Evolutionary conservation across 2,329 filamentous ascomycete genomes (phyloP).

Genomic region (Triangularia setosa): DNA sequence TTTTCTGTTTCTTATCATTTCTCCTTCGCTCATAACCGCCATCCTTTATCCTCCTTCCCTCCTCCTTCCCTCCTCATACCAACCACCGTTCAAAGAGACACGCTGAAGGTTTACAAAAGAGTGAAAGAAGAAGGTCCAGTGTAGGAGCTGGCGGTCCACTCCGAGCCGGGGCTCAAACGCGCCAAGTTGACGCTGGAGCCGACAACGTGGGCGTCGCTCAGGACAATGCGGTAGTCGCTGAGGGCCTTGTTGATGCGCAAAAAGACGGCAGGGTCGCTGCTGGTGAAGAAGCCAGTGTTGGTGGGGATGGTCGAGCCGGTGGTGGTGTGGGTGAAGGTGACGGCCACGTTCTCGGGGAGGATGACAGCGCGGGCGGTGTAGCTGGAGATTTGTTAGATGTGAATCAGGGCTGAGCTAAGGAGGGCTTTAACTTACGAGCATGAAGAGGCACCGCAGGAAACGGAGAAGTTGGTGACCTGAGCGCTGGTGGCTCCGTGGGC

Average conservation of each 20-base stretch:
- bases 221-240: slow-evolving; percentile 1
- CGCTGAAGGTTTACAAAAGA: neutral
- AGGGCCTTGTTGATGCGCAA: slow-evolving; percentile 1
- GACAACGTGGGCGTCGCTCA: neutral
- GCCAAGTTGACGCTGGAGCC: neutral
- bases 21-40: no score
- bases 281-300: slow-evolving; percentile 4
- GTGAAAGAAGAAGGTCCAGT: slow-evolving; percentile 2
- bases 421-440: neutral
- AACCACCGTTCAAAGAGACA: no score
- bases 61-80: neutral
- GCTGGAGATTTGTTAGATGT: neutral
- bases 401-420: neutral
- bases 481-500: slow-evolving; percentile 2
- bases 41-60: no score
- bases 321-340: slow-evolving; percentile 9
- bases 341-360: slow-evolving; percentile 6
- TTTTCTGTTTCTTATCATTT: no score
- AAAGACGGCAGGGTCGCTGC: neutral
- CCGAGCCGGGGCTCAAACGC: neutral
- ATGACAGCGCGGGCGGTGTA: slow-evolving; percentile 3
- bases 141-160: neutral
- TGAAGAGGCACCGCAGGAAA: neutral
- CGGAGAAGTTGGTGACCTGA: neutral
- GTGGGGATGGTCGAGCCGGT: slow-evolving; percentile 1